A percentile compares a stretch with the other conserved stretches of the same genome.
Conservation (phyloP, 2,329 filamentous ascomycete species). For the Monosporascus sp. region DNA sequence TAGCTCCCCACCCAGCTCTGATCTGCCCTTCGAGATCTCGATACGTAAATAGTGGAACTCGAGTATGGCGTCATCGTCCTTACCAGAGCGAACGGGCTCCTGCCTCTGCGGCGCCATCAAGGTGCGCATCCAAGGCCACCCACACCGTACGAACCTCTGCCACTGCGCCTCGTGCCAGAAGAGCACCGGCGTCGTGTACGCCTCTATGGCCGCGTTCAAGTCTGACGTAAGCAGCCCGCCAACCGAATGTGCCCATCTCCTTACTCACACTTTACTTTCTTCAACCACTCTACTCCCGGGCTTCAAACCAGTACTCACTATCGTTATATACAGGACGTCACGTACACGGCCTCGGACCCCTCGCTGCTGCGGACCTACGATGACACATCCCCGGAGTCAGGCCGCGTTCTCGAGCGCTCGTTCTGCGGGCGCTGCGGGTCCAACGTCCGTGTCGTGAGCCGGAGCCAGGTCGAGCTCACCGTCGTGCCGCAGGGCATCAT, state of each 20-base stretch:
- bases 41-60: no score
- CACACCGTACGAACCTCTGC: slow-evolving; percentile 15
- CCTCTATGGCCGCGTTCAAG: slow-evolving; percentile 11
- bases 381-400: slow-evolving; percentile 13
- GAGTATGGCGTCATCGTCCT: no score
- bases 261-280: not conserved
- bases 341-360: slow-evolving; percentile 9
- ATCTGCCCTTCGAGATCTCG: no score
- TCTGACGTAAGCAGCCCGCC: slow-evolving; percentile 9
- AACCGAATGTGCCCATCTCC: not conserved
- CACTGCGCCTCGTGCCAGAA: slow-evolving; percentile 23
- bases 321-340: slow-evolving; percentile 11
- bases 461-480: not conserved
- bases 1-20: no score
- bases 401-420: slow-evolving; percentile 9
- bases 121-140: slow-evolving; percentile 11
- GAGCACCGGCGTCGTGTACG: slow-evolving; percentile 8
- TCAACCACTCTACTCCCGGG: not conserved
- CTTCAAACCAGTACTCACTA: not conserved
- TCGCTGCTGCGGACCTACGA: slow-evolving; percentile 10
- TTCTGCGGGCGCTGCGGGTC: slow-evolving; percentile 19
- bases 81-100: slow-evolving; percentile 11
- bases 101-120: slow-evolving; percentile 21
- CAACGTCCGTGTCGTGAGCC: not conserved
- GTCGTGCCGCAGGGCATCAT: slow-evolving; percentile 17